Conservation (phyloP, 2,329 filamentous ascomycete genomes). For the Ophiostoma sp. region DNA sequence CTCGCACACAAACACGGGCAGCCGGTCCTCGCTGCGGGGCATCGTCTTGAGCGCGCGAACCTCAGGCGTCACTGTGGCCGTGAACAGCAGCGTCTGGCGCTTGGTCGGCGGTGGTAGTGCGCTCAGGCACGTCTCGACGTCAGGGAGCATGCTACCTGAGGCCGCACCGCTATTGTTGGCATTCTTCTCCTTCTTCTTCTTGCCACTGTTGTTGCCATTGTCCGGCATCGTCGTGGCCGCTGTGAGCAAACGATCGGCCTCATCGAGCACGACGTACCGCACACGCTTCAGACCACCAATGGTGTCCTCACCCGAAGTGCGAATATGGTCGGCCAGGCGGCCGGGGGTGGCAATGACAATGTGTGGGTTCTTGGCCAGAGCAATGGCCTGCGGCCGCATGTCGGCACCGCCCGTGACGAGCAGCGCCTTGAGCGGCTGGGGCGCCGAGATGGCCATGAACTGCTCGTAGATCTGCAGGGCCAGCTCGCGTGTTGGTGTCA, state of each 20-base stretch:
- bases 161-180: slow-evolving; percentile 37
- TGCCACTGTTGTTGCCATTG: slow-evolving; percentile 42
- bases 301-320: slow-evolving; percentile 87
- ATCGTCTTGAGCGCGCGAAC: slow-evolving; percentile 82
- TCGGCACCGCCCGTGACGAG: slow-evolving; percentile 92
- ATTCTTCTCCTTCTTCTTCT: slow-evolving; percentile 77
- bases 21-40: slow-evolving; percentile 66
- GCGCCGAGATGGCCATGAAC: slow-evolving; percentile 86
- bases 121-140: slow-evolving; percentile 84
- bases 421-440: slow-evolving; percentile 81
- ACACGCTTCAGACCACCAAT: slow-evolving; percentile 77
- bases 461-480: slow-evolving; percentile 97
- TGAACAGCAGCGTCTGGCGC: slow-evolving; percentile 94
- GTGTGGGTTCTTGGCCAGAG: slow-evolving; percentile 78
- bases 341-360: slow-evolving; percentile 94
- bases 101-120: slow-evolving; percentile 74
- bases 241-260: slow-evolving; percentile 86
- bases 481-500: slow-evolving; percentile 89
- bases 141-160: slow-evolving; percentile 86
- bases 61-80: slow-evolving; percentile 90
- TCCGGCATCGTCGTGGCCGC: slow-evolving; percentile 45
- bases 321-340: slow-evolving; percentile 88
- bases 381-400: slow-evolving; percentile 87
- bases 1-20: slow-evolving; percentile 85
- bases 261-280: slow-evolving; percentile 87